A percentile compares a stretch with the other conserved stretches of the same genome.
Evolutionary conservation across 495 filamentous ascomycete genomes (phyloP).

Genomic region (Penicillium verhagenii): DNA sequence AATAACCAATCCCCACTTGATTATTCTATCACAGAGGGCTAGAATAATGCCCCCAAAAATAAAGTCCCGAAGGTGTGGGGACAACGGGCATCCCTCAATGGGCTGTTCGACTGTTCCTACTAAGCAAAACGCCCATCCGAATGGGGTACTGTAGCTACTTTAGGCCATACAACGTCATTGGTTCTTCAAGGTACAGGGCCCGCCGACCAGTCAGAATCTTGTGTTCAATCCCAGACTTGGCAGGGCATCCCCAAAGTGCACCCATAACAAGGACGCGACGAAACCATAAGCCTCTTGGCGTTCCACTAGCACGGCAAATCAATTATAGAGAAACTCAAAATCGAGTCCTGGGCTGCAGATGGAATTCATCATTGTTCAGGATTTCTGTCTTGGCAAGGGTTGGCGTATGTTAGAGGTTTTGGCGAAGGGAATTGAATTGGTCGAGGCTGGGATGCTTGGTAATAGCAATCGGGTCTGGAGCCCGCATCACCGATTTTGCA

Average conservation of each 20-base stretch:
- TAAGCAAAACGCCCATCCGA: not conserved
- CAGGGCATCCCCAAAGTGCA: not conserved
- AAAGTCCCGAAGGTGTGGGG: not conserved
- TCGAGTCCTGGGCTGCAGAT: not conserved
- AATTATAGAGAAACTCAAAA: not conserved
- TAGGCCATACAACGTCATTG: not conserved
- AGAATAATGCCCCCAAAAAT: not conserved
- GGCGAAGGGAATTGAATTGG: not conserved
- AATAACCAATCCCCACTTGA: not conserved
- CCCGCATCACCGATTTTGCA: slow-evolving; percentile 11
- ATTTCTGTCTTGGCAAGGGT: not conserved
- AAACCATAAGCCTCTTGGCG: not conserved
- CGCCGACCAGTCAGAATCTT: not conserved
- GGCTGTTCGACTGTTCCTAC: no score
- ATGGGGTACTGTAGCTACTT: not conserved
- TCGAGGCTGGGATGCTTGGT: slow-evolving; percentile 26
- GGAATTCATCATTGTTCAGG: no score
- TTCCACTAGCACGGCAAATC: not conserved
- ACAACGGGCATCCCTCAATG: not conserved
- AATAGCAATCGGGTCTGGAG: slow-evolving; percentile 20
- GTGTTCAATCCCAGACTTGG: not conserved
- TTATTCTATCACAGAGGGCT: slow-evolving; percentile 15
- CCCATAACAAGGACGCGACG: not conserved
- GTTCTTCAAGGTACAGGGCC: not conserved
- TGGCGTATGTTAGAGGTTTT: not conserved